Evolutionary conservation across 2,329 filamentous ascomycete species (phyloP).

Genomic region (Aureobasidium sp.): DNA sequence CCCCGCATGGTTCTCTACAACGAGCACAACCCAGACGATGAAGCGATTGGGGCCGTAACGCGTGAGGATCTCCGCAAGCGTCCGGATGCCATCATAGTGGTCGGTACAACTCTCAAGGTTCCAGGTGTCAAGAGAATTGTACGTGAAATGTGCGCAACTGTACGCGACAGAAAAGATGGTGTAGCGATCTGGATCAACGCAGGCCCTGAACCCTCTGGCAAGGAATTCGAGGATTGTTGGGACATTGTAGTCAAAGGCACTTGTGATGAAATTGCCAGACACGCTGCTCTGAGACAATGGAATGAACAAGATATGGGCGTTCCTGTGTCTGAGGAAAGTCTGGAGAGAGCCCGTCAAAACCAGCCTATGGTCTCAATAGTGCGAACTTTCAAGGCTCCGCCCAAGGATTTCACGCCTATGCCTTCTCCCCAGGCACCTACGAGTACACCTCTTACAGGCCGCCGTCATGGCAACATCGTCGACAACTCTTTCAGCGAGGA

Average conservation of each 20-base stretch:
- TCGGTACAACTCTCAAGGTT: constrained; percentile 92
- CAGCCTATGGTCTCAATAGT: constrained; percentile 30
- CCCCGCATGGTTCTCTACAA: constrained; percentile 97
- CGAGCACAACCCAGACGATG: constrained; percentile 91
- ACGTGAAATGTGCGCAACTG: constrained; percentile 80
- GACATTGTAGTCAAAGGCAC: constrained; percentile 82
- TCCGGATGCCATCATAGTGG: constrained; percentile 88
- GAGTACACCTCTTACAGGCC: constrained; percentile 21
- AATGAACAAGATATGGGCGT: constrained; percentile 43
- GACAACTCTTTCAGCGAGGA: constrained; percentile 19
- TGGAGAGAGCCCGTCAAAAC: constrained; percentile 33
- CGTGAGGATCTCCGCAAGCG: constrained; percentile 75
- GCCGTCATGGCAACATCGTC: constrained; percentile 22
- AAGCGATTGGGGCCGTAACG: constrained; percentile 89
- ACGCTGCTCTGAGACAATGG: constrained; percentile 57
- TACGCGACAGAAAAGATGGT: constrained; percentile 67
- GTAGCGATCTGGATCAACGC: constrained; percentile 93
- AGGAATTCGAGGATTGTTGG: constrained; percentile 87
- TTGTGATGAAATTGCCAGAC: constrained; percentile 77
- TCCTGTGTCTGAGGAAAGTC: constrained; percentile 41
- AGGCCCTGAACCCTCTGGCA: constrained; percentile 72
- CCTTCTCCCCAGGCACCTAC: constrained; percentile 24
- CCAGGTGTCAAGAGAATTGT: constrained; percentile 85
- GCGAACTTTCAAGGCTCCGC: constrained; percentile 16
- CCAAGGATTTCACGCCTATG: constrained; percentile 25